Evolutionary conservation across 2,329 filamentous ascomycete species (phyloP).

Genomic region (Botrytis paeoniae): DNA sequence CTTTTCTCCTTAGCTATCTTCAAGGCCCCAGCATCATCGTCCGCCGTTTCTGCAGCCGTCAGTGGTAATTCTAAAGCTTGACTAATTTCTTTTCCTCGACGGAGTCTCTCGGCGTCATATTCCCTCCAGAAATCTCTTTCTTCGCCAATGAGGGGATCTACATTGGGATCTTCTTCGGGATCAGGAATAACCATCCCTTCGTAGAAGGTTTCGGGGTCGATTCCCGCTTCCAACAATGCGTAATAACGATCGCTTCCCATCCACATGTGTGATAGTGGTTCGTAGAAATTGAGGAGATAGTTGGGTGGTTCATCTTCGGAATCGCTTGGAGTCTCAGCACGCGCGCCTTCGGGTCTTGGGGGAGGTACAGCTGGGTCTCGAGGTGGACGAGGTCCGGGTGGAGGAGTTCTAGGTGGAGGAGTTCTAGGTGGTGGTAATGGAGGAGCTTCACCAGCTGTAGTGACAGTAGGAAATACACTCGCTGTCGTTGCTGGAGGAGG

Average conservation of each 20-base stretch:
- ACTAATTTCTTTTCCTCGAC: background rate
- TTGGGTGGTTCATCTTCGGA: background rate
- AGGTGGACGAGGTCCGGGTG: background rate
- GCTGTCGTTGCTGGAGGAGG: background rate
- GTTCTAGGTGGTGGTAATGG: background rate
- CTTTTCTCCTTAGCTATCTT: background rate
- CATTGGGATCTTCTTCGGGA: conserved; percentile 5
- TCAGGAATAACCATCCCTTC: conserved; percentile 6
- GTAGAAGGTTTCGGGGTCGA: conserved; percentile 2
- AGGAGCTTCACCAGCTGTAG: background rate
- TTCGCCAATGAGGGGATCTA: background rate
- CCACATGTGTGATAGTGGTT: conserved; percentile 10
- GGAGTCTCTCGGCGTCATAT: background rate
- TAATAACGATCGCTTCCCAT: conserved; percentile 12
- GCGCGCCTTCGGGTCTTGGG: background rate
- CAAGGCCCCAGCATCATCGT: background rate
- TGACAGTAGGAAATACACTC: background rate
- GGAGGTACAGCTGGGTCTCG: background rate
- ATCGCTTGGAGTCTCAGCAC: background rate
- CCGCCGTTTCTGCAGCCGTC: background rate
- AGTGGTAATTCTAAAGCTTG: background rate
- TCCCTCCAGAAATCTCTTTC: background rate
- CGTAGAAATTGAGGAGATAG: conserved; percentile 9
- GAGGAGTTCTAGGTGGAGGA: background rate
- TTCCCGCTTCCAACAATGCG: background rate